Evolutionary conservation across 179 eudicot species (phyloP), one percentile per base, ranked within the genome.

Genomic region (Pouteria campechiana): DNA sequence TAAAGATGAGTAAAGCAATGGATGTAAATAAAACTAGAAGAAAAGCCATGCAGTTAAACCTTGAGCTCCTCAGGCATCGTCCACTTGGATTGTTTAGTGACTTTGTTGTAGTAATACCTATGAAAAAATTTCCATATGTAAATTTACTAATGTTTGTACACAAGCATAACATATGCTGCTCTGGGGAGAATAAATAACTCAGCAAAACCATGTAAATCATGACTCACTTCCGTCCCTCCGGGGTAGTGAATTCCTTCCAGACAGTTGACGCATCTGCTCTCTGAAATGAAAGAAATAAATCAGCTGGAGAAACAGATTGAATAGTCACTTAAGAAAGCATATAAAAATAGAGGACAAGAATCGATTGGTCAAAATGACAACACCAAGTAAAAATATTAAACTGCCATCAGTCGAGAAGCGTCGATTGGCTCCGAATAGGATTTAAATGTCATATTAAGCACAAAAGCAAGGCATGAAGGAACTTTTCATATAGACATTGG

Each of bases 201-300:
- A 46, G 12, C 28, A 50, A 6, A 20, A 43, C 23, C 60, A 50
- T 25, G 4, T 7, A 48, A 41, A 30, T 17, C 32, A 25, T 4
- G 40, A 47, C 97, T 25, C 68, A 89, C 97, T 72, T 85, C 65
- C 74, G 74, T 42, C 97, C 97, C 57, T 85, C 97, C 11, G 80
- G 57, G 32, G 90, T 82, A 31, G 96, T 77, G 64, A 90, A 86
- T 60, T 90, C 98, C 68, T 90, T 90, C 98, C 98, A 90, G 13
- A 79, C 92, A 46, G 96, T 82, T 3, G 94, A 86, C 6, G 98
- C 96, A 67, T 90, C 96, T 35, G 96, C 98, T 67, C 85, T 86
- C 98, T 90, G 82, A 46, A 52, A 4, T 46, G 61, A 34, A 36
- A 55, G 12, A 51, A 44, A 47, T 16, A 43, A 32, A 39, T 72